Base-by-base conservation (phyloP, 805 yeast species). In the Komagataella kurtzmanii region DNA sequence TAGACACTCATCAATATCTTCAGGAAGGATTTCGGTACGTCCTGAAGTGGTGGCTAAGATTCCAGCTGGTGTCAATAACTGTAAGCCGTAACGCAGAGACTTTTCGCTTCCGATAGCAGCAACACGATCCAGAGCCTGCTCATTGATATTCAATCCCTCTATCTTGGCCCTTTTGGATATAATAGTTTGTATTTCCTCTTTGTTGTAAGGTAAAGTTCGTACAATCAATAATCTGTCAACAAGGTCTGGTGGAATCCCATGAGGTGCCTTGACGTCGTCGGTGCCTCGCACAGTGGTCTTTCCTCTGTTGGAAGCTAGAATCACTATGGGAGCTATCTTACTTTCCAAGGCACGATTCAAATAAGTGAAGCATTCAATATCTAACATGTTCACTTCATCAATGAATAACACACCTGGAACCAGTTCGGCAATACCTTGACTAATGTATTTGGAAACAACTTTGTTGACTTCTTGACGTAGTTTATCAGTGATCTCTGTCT, bases 341-440 rank as follows among this genome's bases (percentile, higher is more conserved):
- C 90, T 83, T 69, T 93, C 99, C 56, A 93, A 75, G 7, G 98
- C 98, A 57, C 95, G 79, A 71, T 93, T 93, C 59, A 93, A 79
- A 68, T 87, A 93, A 17, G 98, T 86, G 65, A 93, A 93, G 61
- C 96, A 83, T 69, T 93, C 99, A 61, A 93, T 85, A 67, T 93
- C 99, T 57, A 93, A 80, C 98, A 93, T 93, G 70, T 93, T 96
- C 50, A 90, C 97, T 71, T 93, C 99, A 68, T 93, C 99, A 59
- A 93, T 89, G 67, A 93, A 93, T 59, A 93, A 73, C 21, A 93
- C 99, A 61, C 99, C 99, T 1, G 99, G 99, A 53, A 93, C 87
- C 49, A 93, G 76, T 69, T 91, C 98, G 10, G 99, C 99, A 51
- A 91, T 87, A 54, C 99, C 99, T 71, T 93, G 97, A 67, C 91